These are phyloP conservation scores for Coemansia sp. DNA, from an alignment of 192 early-diverging fungal genomes.

Conservation along the genomic window DNA sequence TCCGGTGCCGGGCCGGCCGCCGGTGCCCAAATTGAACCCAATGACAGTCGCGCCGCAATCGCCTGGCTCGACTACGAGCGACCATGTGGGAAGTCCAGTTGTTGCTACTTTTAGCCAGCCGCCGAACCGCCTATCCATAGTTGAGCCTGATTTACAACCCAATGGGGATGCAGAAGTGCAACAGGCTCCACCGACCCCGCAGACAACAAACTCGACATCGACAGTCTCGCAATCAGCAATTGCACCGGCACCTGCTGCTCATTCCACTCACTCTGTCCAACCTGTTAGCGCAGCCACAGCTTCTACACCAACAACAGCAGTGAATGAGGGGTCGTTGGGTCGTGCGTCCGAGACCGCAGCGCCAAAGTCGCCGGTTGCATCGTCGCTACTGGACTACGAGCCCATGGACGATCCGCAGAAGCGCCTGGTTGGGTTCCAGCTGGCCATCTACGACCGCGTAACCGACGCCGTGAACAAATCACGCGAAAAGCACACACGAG, in stretches of 20 bases:
- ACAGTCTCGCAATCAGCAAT: conserved; percentile 12
- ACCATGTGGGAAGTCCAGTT: neutral
- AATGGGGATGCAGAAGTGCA: neutral
- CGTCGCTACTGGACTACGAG: conserved; percentile 41
- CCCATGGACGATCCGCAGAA: conserved; percentile 52
- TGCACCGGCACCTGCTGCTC: neutral
- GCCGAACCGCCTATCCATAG: neutral
- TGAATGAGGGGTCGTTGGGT: neutral
- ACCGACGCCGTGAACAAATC: conserved; percentile 56
- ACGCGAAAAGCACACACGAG: conserved; percentile 56
- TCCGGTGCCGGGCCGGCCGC: conserved; percentile 38
- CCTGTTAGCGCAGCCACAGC: neutral
- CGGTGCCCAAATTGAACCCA: conserved; percentile 26
- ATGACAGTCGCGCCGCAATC: neutral
- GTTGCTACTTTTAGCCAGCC: neutral
- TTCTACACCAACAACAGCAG: conserved; percentile 11
- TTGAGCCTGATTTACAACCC: conserved; percentile 1
- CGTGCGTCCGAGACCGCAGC: neutral
- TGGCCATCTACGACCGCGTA: conserved; percentile 63
- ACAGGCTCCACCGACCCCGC: neutral
- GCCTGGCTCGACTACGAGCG: neutral
- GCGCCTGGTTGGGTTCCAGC: conserved; percentile 55
- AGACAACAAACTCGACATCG: neutral
- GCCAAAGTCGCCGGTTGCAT: conserved; percentile 14
- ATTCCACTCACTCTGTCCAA: neutral